Percentiles rank a stretch among this genome's conserved stretches.
Evolutionary conservation across 805 yeast genomes (phyloP).

Genomic region (Candida jianshihensis): DNA sequence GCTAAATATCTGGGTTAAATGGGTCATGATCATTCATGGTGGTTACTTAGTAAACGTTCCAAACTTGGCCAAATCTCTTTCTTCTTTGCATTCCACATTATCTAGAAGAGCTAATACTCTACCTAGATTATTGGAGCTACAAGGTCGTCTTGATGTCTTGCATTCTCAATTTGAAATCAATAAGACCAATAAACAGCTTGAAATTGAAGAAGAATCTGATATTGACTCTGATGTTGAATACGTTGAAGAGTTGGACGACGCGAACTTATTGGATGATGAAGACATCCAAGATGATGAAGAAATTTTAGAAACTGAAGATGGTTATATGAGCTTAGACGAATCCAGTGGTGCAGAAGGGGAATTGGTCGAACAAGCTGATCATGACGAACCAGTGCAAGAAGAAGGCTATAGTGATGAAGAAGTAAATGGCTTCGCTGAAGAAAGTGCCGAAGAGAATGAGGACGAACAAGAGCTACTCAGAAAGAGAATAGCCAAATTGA

Average conservation of each 20-base stretch:
- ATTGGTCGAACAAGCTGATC: conserved; percentile 13
- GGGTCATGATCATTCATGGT: conserved; percentile 81
- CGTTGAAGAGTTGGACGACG: conserved; percentile 55
- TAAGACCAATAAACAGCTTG: conserved; percentile 33
- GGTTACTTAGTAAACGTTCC: conserved; percentile 44
- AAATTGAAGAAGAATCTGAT: conserved; percentile 28
- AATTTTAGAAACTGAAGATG: conserved; percentile 26
- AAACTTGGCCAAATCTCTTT: conserved; percentile 48
- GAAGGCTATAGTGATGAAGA: conserved; percentile 29
- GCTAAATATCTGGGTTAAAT: conserved; percentile 72
- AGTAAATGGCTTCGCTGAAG: conserved; percentile 17
- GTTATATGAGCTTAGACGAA: conserved; percentile 20
- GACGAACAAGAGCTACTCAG: conserved; percentile 20
- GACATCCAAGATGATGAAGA: conserved; percentile 36
- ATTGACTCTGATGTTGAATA: conserved; percentile 44
- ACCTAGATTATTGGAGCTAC: conserved; percentile 69
- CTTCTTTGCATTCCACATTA: conserved; percentile 59
- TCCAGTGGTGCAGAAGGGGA: conserved; percentile 23
- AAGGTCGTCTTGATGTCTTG: conserved; percentile 72
- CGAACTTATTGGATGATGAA: conserved; percentile 39
- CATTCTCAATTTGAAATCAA: conserved; percentile 57
- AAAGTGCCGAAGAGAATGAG: conserved; percentile 11
- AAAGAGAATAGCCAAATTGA: conserved; percentile 17
- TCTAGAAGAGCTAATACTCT: conserved; percentile 59
- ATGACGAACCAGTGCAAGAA: conserved; percentile 25